Conservation (phyloP, 2,329 filamentous ascomycete species). For the Sporothrix variecibatus region DNA sequence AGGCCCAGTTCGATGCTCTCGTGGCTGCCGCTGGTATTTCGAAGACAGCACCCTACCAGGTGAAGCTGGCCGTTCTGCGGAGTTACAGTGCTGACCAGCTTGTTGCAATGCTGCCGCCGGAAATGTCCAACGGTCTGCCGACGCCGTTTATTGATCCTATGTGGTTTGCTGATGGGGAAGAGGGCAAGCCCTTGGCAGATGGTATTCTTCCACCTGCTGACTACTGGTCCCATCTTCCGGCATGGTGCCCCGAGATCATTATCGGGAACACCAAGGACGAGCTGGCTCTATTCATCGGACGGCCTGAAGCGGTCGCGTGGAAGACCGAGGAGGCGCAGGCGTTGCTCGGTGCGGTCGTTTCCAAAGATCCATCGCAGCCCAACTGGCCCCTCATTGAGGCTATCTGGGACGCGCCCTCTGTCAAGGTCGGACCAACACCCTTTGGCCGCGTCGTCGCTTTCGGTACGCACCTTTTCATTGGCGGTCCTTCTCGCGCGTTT, state of each 20-base stretch:
- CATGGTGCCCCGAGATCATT: slow-evolving; percentile 18
- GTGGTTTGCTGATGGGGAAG: neutral
- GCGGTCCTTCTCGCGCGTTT: neutral
- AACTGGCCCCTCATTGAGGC: neutral
- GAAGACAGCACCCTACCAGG: neutral
- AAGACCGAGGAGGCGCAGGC: neutral
- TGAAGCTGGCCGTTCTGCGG: neutral
- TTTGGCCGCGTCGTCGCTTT: slow-evolving; percentile 15
- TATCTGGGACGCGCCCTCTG: neutral
- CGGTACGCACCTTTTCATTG: slow-evolving; percentile 6
- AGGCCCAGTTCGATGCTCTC: slow-evolving; percentile 22
- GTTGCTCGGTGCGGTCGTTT: neutral
- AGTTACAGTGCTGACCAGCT: slow-evolving; percentile 11
- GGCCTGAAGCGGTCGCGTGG: neutral
- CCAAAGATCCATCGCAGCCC: neutral
- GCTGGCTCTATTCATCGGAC: slow-evolving; percentile 15
- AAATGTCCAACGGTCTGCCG: neutral
- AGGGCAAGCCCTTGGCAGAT: neutral
- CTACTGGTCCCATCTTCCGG: slow-evolving; percentile 21
- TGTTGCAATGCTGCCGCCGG: neutral
- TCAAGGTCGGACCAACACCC: neutral
- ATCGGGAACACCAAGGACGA: slow-evolving; percentile 21
- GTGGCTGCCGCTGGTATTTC: slow-evolving; percentile 4
- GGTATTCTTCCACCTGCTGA: neutral
- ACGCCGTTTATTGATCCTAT: slow-evolving; percentile 10